These are phyloP conservation scores for Solanum appendiculatum DNA, from an alignment of 257 asterid species.

Conservation along the genomic window DNA sequence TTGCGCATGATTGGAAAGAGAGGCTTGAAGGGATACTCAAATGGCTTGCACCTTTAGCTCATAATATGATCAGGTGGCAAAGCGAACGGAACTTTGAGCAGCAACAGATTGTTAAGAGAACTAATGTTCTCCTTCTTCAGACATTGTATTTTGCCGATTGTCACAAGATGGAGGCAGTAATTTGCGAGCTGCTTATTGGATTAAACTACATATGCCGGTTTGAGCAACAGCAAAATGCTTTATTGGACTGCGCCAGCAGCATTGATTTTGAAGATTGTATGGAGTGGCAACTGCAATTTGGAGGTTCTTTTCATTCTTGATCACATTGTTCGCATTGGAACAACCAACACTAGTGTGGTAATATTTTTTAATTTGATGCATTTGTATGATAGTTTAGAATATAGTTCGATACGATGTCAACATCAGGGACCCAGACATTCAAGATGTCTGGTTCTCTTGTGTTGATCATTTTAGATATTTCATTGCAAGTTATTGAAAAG, in stretches of 20 bases:
- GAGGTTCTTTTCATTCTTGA: slow-evolving; percentile 39
- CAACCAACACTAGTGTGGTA: background rate
- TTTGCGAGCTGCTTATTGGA: slow-evolving; percentile 74
- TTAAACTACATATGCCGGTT: slow-evolving; percentile 80
- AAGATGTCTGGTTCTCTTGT: background rate
- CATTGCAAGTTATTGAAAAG: background rate
- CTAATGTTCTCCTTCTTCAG: slow-evolving; percentile 75
- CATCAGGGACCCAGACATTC: background rate
- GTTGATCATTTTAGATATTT: background rate
- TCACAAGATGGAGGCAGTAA: slow-evolving; percentile 58
- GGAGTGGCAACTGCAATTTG: slow-evolving; percentile 59
- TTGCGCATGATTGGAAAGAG: slow-evolving; percentile 86
- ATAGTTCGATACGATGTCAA: background rate
- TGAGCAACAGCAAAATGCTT: slow-evolving; percentile 84
- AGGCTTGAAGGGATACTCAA: slow-evolving; percentile 43
- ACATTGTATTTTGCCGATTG: slow-evolving; percentile 79
- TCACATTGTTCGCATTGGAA: background rate
- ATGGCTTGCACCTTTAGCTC: slow-evolving; percentile 83
- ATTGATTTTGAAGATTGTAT: slow-evolving; percentile 66
- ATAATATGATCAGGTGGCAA: slow-evolving; percentile 93
- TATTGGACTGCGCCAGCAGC: slow-evolving; percentile 87
- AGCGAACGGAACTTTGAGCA: slow-evolving; percentile 85
- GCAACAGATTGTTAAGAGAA: slow-evolving; percentile 65
- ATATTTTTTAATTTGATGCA: background rate
- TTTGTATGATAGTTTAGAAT: background rate